These are phyloP conservation scores for Hypericum perforatum DNA, from an alignment of 345 rosid genomes.

Conservation along the genomic window DNA sequence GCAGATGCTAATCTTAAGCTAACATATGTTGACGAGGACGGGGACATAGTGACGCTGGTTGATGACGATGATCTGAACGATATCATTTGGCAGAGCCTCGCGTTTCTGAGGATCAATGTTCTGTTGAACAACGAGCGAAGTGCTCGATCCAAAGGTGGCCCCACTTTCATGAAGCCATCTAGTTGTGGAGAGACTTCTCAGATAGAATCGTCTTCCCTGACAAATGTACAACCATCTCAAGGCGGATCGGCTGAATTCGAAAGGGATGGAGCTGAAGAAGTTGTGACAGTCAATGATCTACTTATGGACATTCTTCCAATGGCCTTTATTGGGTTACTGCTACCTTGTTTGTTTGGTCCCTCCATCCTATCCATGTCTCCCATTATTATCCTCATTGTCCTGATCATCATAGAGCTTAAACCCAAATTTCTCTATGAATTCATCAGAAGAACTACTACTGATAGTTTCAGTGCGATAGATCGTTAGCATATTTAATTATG, in stretches of 20 bases:
- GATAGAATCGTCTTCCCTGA: conserved; percentile 23
- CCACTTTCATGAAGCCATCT: too few species aligned
- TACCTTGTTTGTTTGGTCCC: too few species aligned
- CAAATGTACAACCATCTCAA: conserved; percentile 9
- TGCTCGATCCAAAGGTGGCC: too few species aligned
- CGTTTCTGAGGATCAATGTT: conserved; percentile 57
- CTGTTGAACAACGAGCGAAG: conserved; percentile 24
- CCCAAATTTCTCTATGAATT: too few species aligned
- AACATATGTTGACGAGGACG: conserved; percentile 87
- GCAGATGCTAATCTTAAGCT: conserved; percentile 38
- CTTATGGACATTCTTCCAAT: too few species aligned
- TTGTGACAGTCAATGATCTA: neutral
- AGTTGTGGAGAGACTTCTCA: conserved; percentile 20
- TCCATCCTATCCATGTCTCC: too few species aligned
- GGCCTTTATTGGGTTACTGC: too few species aligned
- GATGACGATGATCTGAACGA: conserved; percentile 68
- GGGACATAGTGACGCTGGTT: conserved; percentile 65
- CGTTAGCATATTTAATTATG: too few species aligned
- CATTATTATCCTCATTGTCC: too few species aligned
- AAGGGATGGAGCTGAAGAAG: conserved; percentile 15
- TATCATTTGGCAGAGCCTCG: conserved; percentile 57
- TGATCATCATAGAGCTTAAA: too few species aligned
- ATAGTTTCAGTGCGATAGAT: too few species aligned
- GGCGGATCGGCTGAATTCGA: conserved; percentile 11
- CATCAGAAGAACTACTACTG: too few species aligned